A percentile compares a stretch with the other conserved stretches of the same genome.
These are phyloP conservation scores for Xylogone sp. DNA, from an alignment of 2,329 filamentous ascomycete species.

Conservation along the genomic window DNA sequence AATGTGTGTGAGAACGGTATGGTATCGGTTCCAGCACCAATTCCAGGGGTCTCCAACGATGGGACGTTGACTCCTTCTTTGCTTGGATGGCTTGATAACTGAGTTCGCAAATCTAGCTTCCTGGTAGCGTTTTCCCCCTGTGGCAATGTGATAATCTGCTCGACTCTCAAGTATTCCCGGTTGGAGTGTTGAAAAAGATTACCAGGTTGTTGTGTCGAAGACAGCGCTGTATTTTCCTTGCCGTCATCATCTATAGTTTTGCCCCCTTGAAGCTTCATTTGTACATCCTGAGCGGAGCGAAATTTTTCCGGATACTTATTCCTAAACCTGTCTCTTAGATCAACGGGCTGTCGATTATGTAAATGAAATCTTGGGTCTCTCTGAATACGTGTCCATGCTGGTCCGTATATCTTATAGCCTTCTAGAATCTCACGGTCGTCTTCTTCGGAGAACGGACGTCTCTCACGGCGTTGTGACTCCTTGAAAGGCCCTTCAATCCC, in stretches of 20 bases:
- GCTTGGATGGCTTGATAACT: slow-evolving; percentile 9
- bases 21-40: slow-evolving; percentile 27
- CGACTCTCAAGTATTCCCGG: slow-evolving; percentile 23
- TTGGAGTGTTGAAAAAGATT: slow-evolving; percentile 5
- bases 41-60: slow-evolving; percentile 15
- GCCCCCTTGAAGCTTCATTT: background rate
- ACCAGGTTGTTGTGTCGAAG: slow-evolving; percentile 5
- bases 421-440: slow-evolving; percentile 60
- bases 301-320: slow-evolving; percentile 60
- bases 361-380: slow-evolving; percentile 55
- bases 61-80: slow-evolving; percentile 13
- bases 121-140: slow-evolving; percentile 11
- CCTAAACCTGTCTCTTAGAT: slow-evolving; percentile 58
- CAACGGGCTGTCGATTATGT: slow-evolving; percentile 57
- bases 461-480: slow-evolving; percentile 55
- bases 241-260: background rate
- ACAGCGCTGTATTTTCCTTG: background rate
- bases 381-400: slow-evolving; percentile 64
- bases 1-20: slow-evolving; percentile 34
- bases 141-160: slow-evolving; percentile 22
- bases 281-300: slow-evolving; percentile 23
- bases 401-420: slow-evolving; percentile 56
- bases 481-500: slow-evolving; percentile 61
- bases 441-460: slow-evolving; percentile 57
- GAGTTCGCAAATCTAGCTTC: slow-evolving; percentile 5